Conservation (phyloP, 2,329 filamentous ascomycete genomes). For the Diaporthe batatas region DNA sequence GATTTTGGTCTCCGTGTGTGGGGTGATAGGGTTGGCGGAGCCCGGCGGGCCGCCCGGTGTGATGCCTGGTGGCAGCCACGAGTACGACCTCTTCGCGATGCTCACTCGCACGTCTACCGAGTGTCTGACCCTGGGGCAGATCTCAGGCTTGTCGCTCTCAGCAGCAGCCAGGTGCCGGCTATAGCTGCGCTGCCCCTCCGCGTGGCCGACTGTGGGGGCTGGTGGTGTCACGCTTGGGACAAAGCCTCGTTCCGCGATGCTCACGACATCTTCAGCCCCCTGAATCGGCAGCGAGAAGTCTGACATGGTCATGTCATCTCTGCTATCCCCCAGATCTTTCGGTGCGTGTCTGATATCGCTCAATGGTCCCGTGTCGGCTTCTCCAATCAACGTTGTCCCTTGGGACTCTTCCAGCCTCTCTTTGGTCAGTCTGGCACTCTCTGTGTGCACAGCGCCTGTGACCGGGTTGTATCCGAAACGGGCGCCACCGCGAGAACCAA, state of each 20-base stretch:
- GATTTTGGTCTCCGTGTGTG: conserved; percentile 25
- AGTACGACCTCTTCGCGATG: conserved; percentile 18
- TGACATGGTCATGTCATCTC: conserved; percentile 18
- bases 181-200: conserved; percentile 11
- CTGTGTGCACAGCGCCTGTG: conserved; percentile 15
- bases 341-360: not conserved
- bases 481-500: conserved; percentile 16
- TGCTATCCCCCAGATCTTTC: conserved; percentile 4
- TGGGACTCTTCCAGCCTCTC: conserved; percentile 23
- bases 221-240: not conserved
- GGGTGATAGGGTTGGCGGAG: not conserved
- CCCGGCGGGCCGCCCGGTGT: not conserved
- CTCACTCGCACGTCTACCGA: conserved; percentile 26
- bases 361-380: not conserved
- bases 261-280: not conserved
- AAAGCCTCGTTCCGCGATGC: conserved; percentile 4
- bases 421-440: not conserved
- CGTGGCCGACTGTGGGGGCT: not conserved
- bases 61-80: conserved; percentile 20
- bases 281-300: conserved; percentile 24
- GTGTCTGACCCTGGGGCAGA: conserved; percentile 22
- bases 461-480: conserved; percentile 14
- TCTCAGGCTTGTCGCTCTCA: not conserved
- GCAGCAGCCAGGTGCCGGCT: not conserved
- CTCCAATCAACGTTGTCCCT: conserved; percentile 21